Base-by-base conservation (phyloP, 345 rosid species). In the Salix exigua region DNA sequence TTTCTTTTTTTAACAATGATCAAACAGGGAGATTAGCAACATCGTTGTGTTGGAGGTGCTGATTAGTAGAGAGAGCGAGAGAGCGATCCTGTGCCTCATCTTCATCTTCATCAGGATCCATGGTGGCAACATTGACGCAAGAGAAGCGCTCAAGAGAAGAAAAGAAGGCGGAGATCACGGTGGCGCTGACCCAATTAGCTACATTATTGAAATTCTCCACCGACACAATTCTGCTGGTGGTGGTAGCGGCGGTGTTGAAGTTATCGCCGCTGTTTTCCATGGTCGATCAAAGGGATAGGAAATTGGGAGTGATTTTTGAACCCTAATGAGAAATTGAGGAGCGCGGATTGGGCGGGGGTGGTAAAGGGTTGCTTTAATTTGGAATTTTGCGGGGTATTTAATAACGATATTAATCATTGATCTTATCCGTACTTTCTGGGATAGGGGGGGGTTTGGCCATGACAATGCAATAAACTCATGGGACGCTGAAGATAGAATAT, bases 61-160 rank as follows among this genome's bases (percentile, higher is more conserved):
- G 69, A 51, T 69, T 51, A 78, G 70, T 66, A 75, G 90, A 71
- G 76, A 83, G 78, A 64, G 87, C 74, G 70, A 92, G 89, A 8
- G 93, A 91, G 40, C 90, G 86, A 61, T 82, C 88, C 4, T 82
- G 79, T 11, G 87, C 85, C 46, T 90, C 96, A 6, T 88, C 82
- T 5, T 77, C 84, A 25, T 88, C 98, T 66, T 91, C 98, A 73
- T 91, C 96, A 38, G 73, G 83, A 73, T 89, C 91, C 74, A 75
- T 82, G 77, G 94, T 94, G 21, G 89, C 51, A 25, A 92, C 82
- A 48, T 92, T 92, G 77, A 94, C 97, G 83, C 98, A 92, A 58
- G 97, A 84, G 86, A 86, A 94, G 26, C 97, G 98, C 77, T 94
- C 97, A 4, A 92, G 90, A 33, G 97, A 94, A 2, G 92, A 88